Conservation (phyloP, 768 basidiomycete species). For the Russula virescens region DNA sequence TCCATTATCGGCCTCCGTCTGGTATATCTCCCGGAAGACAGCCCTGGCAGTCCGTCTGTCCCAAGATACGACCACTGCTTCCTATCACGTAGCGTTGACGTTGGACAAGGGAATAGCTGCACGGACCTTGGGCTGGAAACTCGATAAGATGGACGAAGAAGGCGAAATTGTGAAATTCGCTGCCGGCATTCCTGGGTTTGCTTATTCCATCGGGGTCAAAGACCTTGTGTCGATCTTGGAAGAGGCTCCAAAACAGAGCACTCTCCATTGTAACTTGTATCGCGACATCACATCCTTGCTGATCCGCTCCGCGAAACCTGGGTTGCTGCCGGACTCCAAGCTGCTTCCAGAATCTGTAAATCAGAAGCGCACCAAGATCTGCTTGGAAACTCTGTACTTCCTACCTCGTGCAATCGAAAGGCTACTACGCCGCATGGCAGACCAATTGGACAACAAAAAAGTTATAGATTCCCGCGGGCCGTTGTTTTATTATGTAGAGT, state of each 20-base stretch:
- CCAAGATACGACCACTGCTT: neutral
- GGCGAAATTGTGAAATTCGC: constrained; percentile 2
- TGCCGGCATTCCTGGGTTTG: constrained; percentile 12
- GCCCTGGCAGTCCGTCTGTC: neutral
- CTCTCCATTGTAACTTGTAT: neutral
- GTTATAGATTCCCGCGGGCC: neutral
- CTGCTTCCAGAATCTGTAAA: neutral
- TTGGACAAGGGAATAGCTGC: neutral
- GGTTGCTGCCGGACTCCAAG: neutral
- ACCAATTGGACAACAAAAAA: too few relatives aligned
- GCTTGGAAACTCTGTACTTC: constrained; percentile 1
- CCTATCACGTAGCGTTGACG: neutral
- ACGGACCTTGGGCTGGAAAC: constrained; percentile 7
- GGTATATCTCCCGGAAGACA: neutral
- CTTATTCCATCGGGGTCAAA: neutral
- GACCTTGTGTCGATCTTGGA: neutral
- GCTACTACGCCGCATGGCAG: neutral
- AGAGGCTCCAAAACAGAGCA: neutral
- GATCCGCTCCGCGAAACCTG: neutral
- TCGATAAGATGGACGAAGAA: constrained; percentile 7
- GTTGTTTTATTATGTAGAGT: neutral
- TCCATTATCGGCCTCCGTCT: neutral
- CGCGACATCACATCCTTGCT: neutral
- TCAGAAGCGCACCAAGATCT: neutral
- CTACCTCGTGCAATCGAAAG: neutral